Conservation (phyloP, 192 early-diverging fungal species). For the Backusella macrospora region DNA sequence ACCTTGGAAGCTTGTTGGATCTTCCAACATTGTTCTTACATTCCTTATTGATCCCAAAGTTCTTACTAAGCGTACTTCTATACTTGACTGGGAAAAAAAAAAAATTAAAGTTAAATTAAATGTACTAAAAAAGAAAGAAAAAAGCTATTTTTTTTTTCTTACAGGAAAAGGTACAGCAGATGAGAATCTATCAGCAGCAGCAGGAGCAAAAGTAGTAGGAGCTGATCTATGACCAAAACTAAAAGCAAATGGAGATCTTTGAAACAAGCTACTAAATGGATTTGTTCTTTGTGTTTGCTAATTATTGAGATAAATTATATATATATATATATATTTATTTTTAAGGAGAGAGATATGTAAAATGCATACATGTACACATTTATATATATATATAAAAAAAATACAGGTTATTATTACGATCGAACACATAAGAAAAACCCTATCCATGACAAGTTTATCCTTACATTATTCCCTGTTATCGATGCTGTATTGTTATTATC, state of each 20-base stretch:
- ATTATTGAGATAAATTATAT: no score
- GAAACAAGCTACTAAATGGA: conserved; percentile 16
- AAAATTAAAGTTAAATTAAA: background rate
- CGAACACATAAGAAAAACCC: no score
- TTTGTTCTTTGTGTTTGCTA: background rate
- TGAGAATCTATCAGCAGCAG: conserved; percentile 15
- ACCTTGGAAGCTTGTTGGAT: conserved; percentile 27
- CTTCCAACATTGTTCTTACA: conserved; percentile 34
- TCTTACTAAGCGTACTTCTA: conserved; percentile 37
- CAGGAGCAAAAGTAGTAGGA: conserved; percentile 1
- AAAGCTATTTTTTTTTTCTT: background rate
- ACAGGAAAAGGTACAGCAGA: conserved; percentile 38
- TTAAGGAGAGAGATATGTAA: background rate
- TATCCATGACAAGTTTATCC: no score
- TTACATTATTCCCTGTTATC: background rate
- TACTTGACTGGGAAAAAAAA: conserved; percentile 20
- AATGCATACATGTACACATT: background rate
- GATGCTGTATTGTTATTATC: background rate
- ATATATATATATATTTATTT: no score
- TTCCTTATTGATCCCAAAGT: conserved; percentile 36
- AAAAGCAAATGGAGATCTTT: conserved; percentile 22
- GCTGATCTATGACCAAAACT: background rate
- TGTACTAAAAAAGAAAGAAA: background rate
- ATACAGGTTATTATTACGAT: conserved; percentile 4
- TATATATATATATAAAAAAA: background rate